Evolutionary conservation across 1,284 basidiomycete genomes (phyloP).

Genomic region (Irpex sp.): DNA sequence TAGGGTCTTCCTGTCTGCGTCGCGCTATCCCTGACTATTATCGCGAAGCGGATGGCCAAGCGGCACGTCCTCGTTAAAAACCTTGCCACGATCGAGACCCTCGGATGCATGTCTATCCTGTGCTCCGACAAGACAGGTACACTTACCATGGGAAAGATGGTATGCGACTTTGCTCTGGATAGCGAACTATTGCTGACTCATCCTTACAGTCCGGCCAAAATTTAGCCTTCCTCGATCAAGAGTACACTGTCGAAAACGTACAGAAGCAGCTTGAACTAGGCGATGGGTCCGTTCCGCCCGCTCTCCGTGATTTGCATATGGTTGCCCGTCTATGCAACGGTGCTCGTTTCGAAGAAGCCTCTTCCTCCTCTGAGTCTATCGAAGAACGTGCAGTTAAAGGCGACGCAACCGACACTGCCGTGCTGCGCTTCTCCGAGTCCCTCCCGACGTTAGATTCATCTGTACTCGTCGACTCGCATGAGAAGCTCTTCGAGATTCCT

Average conservation of each 20-base stretch:
- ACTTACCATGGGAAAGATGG: conserved; percentile 25
- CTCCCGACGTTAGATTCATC: conserved; percentile 27
- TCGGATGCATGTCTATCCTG: conserved; percentile 52
- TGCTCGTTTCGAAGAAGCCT: conserved; percentile 46
- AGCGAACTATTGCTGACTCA: not conserved
- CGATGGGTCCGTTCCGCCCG: conserved; percentile 15
- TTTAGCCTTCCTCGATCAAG: conserved; percentile 37
- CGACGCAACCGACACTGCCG: conserved; percentile 62
- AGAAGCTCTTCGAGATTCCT: conserved; percentile 41
- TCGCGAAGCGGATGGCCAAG: conserved; percentile 49
- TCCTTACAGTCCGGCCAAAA: conserved; percentile 35
- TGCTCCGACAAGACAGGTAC: conserved; percentile 27
- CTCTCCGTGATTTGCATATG: conserved; percentile 34
- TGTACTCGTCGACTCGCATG: conserved; percentile 23
- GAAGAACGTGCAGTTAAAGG: conserved; percentile 50
- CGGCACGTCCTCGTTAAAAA: conserved; percentile 56
- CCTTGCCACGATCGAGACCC: conserved; percentile 57
- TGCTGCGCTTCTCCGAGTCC: conserved; percentile 56
- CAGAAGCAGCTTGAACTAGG: conserved; percentile 20
- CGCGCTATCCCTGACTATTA: conserved; percentile 46
- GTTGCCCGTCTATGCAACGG: conserved; percentile 59
- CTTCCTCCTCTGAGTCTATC: conserved; percentile 33
- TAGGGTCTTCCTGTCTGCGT: conserved; percentile 49
- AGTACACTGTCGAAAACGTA: conserved; percentile 27
- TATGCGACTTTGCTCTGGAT: conserved; percentile 5